These are phyloP conservation scores for Pseudogymnoascus pannorum DNA, from an alignment of 2,329 filamentous ascomycete genomes.

Conservation along the genomic window DNA sequence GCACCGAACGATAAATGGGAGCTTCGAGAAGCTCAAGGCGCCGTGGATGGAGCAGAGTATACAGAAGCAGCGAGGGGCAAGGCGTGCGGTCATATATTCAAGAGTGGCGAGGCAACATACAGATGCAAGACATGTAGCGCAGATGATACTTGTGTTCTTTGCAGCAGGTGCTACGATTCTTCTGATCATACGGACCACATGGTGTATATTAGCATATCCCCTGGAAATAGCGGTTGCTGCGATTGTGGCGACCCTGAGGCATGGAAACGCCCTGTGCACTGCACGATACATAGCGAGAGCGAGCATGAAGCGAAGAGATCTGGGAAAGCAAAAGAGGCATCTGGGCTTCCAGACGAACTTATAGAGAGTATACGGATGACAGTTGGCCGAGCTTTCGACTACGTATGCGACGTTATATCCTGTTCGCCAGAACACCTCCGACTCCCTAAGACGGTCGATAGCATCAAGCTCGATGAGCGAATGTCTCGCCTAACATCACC, in stretches of 20 bases:
- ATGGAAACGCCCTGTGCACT: slow-evolving; percentile 81
- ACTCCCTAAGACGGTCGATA: slow-evolving; percentile 72
- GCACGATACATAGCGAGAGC: slow-evolving; percentile 79
- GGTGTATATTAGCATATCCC: slow-evolving; percentile 79
- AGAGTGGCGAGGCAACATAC: slow-evolving; percentile 87
- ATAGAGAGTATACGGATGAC: slow-evolving; percentile 75
- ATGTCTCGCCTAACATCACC: slow-evolving; percentile 68
- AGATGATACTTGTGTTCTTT: slow-evolving; percentile 93
- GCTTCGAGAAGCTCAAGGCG: slow-evolving; percentile 79
- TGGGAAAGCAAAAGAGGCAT: slow-evolving; percentile 53
- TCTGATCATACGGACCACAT: slow-evolving; percentile 93
- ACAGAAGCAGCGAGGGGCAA: slow-evolving; percentile 86
- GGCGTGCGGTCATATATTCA: slow-evolving; percentile 96
- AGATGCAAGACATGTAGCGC: slow-evolving; percentile 88
- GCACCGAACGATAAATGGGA: slow-evolving; percentile 58
- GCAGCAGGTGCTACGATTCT: slow-evolving; percentile 87
- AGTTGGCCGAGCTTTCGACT: slow-evolving; percentile 78
- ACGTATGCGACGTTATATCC: slow-evolving; percentile 94
- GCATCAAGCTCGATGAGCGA: slow-evolving; percentile 73
- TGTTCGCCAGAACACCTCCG: slow-evolving; percentile 95
- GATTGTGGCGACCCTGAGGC: slow-evolving; percentile 96
- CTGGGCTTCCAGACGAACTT: slow-evolving; percentile 65
- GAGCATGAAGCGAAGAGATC: slow-evolving; percentile 38
- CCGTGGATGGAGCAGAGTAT: slow-evolving; percentile 91
- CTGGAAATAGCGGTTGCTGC: slow-evolving; percentile 91